Base-by-base conservation (phyloP, 2,329 filamentous ascomycete genomes). In the Fusarium oxysporum region DNA sequence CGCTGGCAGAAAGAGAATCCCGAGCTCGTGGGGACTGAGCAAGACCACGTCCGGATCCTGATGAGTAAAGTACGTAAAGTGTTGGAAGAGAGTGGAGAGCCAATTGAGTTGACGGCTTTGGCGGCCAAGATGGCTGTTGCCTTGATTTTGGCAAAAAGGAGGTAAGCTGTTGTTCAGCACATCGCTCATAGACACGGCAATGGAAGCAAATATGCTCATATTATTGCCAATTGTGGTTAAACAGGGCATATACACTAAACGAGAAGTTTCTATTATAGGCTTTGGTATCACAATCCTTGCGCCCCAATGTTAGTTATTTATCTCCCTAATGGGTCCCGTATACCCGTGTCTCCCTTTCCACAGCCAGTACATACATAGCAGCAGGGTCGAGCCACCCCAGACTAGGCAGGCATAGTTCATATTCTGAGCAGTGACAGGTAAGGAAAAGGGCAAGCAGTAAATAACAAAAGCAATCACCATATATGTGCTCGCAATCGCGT, bases 1-100 rank as follows among this genome's bases (percentile, higher is more conserved):
- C 67, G 67, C 0, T 70, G 67, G 67, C 53, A 65, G 16, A 6
- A 70, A 33, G 32, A n/a, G 1, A 64, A 70, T 5, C 35, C 59
- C 0, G 32, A 70, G 0, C 3, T 60, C 1, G 32, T 41, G 1
- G 65, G 67, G 5, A 70, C 65, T 1, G 19, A 65, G 1, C 0
- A 44, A 1, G 65, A 70, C 6, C 38, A 40, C 6, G 32, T 37
- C 7, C 30, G n/a, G 5, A 16, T 65, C 2, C 8, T 70, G 2
- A 44, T 70, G 23, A 1, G 9, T 0, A 58, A 30, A 1, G 13
- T 70, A 4, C 53, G 45, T 2, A 6, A 59, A 1, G 21, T 23
- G 3, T 21, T 48, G 8, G 17, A 43, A 2, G 23, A 59, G 3
- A 40, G 11, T n/a, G 47, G 33, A 6, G 37, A 41, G 5, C n/a